Evolutionary conservation across 768 basidiomycete genomes (phyloP).

Genomic region (Suillus subalutaceus): DNA sequence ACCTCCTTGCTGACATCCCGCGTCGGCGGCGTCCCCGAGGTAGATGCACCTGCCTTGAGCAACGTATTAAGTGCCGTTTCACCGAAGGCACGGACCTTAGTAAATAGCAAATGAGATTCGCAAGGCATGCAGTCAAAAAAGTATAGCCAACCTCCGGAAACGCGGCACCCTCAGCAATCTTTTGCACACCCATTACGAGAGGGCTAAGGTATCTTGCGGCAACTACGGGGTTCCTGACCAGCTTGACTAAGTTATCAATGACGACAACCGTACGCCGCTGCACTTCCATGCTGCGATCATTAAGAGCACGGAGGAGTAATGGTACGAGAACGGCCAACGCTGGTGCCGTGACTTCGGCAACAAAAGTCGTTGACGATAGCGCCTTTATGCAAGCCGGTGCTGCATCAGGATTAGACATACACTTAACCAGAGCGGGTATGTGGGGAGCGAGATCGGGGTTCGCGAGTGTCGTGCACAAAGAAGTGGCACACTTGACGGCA

Average conservation of each 20-base stretch:
- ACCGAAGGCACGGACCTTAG: slow-evolving; percentile 87
- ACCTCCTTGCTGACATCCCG: slow-evolving; percentile 73
- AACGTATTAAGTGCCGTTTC: slow-evolving; percentile 81
- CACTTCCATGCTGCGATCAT: slow-evolving; percentile 95
- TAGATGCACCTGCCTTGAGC: slow-evolving; percentile 81
- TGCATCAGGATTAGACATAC: slow-evolving; percentile 88
- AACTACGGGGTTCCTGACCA: slow-evolving; percentile 88
- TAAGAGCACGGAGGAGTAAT: slow-evolving; percentile 85
- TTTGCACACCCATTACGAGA: slow-evolving; percentile 88
- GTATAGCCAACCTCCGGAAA: slow-evolving; percentile 80
- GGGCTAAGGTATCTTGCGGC: slow-evolving; percentile 88
- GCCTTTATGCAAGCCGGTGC: slow-evolving; percentile 95
- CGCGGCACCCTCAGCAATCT: slow-evolving; percentile 87
- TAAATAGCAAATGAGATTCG: slow-evolving; percentile 15
- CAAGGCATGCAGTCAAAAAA: slow-evolving; percentile 9
- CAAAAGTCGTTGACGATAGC: slow-evolving; percentile 92
- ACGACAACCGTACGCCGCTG: slow-evolving; percentile 94
- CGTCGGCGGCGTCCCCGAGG: slow-evolving; percentile 65
- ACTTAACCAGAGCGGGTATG: slow-evolving; percentile 86
- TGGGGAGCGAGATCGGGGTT: slow-evolving; percentile 93
- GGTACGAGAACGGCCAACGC: slow-evolving; percentile 95
- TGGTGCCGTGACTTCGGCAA: slow-evolving; percentile 96
- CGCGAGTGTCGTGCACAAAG: slow-evolving; percentile 86
- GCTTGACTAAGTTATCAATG: slow-evolving; percentile 95
- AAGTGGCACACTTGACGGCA: slow-evolving; percentile 87